phyloP scores from a whole-genome alignment of 2,329 filamentous ascomycete genomes.

The Ophiocordyceps camponoti-saundersi region DNA sequence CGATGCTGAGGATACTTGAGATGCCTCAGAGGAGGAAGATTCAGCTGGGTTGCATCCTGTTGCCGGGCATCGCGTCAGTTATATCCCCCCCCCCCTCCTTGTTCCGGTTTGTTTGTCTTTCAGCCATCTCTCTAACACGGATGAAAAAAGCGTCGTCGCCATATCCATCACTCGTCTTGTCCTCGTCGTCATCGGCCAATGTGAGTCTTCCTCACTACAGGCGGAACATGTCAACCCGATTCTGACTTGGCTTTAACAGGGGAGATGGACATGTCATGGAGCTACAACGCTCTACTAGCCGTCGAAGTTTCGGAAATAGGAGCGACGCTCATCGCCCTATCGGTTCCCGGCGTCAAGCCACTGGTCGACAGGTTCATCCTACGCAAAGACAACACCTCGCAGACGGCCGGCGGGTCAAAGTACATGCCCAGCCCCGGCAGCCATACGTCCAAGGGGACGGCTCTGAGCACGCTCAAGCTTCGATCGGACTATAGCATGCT shows the following conservation, averaged over 20 bases:
- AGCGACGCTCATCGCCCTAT: constrained; percentile 30
- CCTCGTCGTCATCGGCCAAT: constrained; percentile 29
- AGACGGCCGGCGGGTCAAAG: constrained; percentile 7
- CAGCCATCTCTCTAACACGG: background rate
- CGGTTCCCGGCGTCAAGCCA: constrained; percentile 31
- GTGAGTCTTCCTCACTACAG: background rate
- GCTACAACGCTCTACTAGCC: constrained; percentile 30
- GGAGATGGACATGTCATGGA: constrained; percentile 30
- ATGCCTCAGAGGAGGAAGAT: constrained; percentile 26
- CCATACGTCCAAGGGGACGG: constrained; percentile 9
- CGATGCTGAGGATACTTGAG: constrained; percentile 27
- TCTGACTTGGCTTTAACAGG: constrained; percentile 3
- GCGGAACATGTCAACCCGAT: background rate
- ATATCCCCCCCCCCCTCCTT: background rate
- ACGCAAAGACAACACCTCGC: constrained; percentile 7
- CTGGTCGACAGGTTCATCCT: constrained; percentile 20
- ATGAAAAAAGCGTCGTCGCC: constrained; percentile 24
- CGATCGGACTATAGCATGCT: constrained; percentile 13
- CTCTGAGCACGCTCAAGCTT: constrained; percentile 12
- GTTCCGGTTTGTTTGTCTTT: background rate
- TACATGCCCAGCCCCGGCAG: constrained; percentile 6
- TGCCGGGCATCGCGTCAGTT: constrained; percentile 30
- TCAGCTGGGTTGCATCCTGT: constrained; percentile 26
- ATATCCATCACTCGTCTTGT: constrained; percentile 29
- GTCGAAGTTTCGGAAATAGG: constrained; percentile 33